phyloP scores from a whole-genome alignment of 2,329 filamentous ascomycete species.

The Diaporthe citrichinensis region DNA sequence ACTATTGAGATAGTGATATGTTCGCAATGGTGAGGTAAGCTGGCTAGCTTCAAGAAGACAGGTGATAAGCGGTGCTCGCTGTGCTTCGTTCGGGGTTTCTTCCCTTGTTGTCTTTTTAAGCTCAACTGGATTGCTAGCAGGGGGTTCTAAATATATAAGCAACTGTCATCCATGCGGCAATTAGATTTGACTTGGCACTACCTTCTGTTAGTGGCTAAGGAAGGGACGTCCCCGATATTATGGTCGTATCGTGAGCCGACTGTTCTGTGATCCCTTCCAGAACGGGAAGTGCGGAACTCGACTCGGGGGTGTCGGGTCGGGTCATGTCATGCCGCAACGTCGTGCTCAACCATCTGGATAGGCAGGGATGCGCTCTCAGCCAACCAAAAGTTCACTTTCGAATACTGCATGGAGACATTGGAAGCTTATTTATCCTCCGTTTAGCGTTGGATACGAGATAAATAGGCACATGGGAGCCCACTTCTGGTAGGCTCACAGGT shows the following conservation, averaged over 20 bases:
- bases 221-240: not conserved
- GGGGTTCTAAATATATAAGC: not conserved
- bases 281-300: constrained; percentile 30
- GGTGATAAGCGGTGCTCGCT: not conserved
- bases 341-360: not conserved
- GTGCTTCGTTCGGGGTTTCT: not conserved
- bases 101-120: not conserved
- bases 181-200: not conserved
- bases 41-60: not conserved
- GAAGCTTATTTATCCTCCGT: not conserved
- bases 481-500: not conserved
- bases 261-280: not conserved
- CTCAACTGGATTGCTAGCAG: not conserved
- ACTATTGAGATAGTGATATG: too few relatives aligned
- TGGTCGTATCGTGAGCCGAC: constrained; percentile 11
- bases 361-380: not conserved
- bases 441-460: not conserved
- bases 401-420: not conserved
- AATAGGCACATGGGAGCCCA: not conserved
- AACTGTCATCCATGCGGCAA: not conserved
- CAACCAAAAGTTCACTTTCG: constrained; percentile 9
- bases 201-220: constrained; percentile 4
- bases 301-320: constrained; percentile 20
- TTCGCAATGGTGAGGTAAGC: too few relatives aligned
- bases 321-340: constrained; percentile 6